Evolutionary conservation across 495 filamentous ascomycete species (phyloP).

Genomic region (Neurospora sp.): DNA sequence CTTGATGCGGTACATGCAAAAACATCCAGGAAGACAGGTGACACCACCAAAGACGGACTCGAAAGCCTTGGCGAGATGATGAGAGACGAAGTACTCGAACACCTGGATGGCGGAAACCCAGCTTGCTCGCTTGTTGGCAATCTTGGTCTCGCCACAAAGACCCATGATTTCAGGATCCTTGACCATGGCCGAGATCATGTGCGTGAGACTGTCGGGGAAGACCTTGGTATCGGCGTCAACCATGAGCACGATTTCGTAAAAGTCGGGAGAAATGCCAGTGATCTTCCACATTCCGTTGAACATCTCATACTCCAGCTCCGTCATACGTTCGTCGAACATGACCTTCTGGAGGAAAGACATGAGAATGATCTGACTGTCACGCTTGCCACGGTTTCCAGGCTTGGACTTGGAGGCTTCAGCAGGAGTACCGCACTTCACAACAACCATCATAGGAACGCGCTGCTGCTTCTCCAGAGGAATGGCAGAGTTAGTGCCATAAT

Average conservation of each 20-base stretch:
- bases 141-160: conserved; percentile 95
- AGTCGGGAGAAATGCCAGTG: conserved; percentile 94
- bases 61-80: conserved; percentile 93
- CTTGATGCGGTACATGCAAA: conserved; percentile 99
- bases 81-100: conserved; percentile 99
- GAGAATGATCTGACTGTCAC: conserved; percentile 96
- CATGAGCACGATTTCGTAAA: conserved; percentile 95
- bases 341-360: conserved; percentile 99
- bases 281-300: conserved; percentile 99
- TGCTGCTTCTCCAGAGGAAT: conserved; percentile 85
- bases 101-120: conserved; percentile 99
- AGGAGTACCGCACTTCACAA: conserved; percentile 92
- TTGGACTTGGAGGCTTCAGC: conserved; percentile 72
- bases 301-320: conserved; percentile 99
- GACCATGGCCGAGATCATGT: conserved; percentile 99
- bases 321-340: conserved; percentile 99
- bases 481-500: conserved; percentile 73
- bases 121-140: conserved; percentile 88
- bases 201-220: conserved; percentile 94
- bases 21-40: conserved; percentile 96
- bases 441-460: conserved; percentile 96
- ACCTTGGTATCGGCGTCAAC: conserved; percentile 99
- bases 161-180: conserved; percentile 99
- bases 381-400: conserved; percentile 94
- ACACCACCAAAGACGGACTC: conserved; percentile 99